phyloP scores from a whole-genome alignment of 441 rosid species.

The Gossypium gossypioides region DNA sequence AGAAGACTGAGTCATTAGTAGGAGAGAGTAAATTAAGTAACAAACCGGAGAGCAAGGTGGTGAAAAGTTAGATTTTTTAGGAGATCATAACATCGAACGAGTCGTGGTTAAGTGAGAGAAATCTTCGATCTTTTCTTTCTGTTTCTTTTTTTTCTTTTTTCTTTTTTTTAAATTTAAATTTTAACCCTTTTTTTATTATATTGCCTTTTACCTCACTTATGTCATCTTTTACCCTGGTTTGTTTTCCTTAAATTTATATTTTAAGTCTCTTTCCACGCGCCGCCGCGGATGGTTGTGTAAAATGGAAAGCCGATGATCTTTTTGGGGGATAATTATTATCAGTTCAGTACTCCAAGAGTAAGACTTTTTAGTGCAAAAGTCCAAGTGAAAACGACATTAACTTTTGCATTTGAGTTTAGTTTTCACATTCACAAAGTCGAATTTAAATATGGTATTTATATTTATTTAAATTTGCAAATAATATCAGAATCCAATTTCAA shows the following conservation, averaged over 20 bases:
- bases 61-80: constrained; percentile 44
- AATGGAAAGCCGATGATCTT: background rate
- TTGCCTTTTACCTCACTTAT: background rate
- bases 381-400: background rate
- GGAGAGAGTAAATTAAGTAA: constrained; percentile 13
- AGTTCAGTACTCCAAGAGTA: background rate
- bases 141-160: background rate
- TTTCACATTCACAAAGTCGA: background rate
- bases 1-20: background rate
- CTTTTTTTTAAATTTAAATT: too few relatives aligned
- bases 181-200: background rate
- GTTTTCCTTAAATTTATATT: background rate
- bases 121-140: background rate
- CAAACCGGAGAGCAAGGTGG: constrained; percentile 29
- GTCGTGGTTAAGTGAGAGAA: constrained; percentile 12
- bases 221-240: too few relatives aligned
- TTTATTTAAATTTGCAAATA: too few relatives aligned
- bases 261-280: background rate
- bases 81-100: constrained; percentile 34
- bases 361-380: background rate
- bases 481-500: too few relatives aligned
- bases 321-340: background rate
- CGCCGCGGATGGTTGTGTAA: background rate
- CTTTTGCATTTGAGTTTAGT: background rate
- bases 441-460: background rate